These are phyloP conservation scores for Eleusine indica DNA, from an alignment of 176 grass and related monocot genomes.

Conservation along the genomic window DNA sequence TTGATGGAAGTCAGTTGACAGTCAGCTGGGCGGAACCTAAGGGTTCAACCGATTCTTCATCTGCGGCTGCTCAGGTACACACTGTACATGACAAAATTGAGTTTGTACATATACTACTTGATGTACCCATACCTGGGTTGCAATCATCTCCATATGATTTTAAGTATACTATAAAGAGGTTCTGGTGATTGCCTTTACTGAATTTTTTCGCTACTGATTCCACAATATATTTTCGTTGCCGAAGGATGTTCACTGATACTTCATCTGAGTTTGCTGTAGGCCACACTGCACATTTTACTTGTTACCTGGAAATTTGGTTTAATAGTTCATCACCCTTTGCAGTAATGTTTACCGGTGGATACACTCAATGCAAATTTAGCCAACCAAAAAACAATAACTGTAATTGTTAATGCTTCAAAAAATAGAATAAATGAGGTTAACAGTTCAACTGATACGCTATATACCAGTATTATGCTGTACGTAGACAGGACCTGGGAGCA, in stretches of 20 bases:
- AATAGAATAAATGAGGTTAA: background rate
- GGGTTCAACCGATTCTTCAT: conserved; percentile 65
- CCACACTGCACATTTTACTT: background rate
- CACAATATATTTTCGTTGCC: background rate
- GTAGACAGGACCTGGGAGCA: background rate
- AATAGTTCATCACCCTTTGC: background rate
- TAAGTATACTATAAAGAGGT: background rate
- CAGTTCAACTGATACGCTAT: background rate
- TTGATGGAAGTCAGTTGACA: conserved; percentile 91
- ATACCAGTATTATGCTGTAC: background rate
- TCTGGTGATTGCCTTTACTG: background rate
- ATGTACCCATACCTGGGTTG: background rate
- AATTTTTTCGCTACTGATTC: background rate
- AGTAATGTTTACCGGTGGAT: background rate
- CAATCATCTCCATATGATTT: background rate
- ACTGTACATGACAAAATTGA: background rate
- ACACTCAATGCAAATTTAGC: background rate
- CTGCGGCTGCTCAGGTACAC: conserved; percentile 71
- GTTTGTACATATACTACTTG: background rate
- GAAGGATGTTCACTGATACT: background rate
- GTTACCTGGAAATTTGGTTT: background rate
- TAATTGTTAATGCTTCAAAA: background rate
- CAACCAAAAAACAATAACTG: background rate
- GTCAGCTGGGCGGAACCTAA: conserved; percentile 96
- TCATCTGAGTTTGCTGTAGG: background rate